Evolutionary conservation across 257 asterid genomes (phyloP).

Genomic region (Fraxinus quadrangulata): DNA sequence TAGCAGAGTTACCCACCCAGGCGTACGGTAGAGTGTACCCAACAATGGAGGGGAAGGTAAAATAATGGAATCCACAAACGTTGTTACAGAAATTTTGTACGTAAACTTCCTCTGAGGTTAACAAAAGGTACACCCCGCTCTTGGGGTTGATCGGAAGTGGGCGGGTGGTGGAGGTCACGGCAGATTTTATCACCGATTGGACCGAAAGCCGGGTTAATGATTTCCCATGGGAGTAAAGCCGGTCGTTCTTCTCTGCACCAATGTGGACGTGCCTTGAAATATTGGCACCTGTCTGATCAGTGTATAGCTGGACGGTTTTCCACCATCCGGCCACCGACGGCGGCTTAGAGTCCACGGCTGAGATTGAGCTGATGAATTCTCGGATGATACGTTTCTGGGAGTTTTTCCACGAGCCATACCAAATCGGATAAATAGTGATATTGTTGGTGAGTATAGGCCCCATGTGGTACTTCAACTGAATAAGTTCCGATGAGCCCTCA

Average conservation of each 20-base stretch:
- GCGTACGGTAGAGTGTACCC: constrained; percentile 95
- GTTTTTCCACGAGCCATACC: constrained; percentile 80
- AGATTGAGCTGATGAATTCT: constrained; percentile 73
- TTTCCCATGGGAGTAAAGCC: constrained; percentile 63
- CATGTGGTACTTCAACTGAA: constrained; percentile 77
- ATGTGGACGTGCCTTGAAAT: constrained; percentile 54
- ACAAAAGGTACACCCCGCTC: constrained; percentile 72
- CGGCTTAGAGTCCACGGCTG: constrained; percentile 45
- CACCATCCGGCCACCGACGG: constrained; percentile 88
- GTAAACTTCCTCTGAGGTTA: constrained; percentile 73
- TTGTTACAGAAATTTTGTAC: constrained; percentile 74
- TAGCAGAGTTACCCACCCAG: constrained; percentile 87
- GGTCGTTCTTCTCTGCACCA: constrained; percentile 70
- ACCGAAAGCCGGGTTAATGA: constrained; percentile 68
- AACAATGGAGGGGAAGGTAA: constrained; percentile 84
- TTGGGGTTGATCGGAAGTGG: constrained; percentile 75
- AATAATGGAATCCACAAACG: constrained; percentile 80
- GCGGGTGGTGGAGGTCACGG: constrained; percentile 60
- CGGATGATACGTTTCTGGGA: constrained; percentile 84
- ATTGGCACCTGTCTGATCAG: constrained; percentile 77
- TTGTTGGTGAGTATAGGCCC: constrained; percentile 83
- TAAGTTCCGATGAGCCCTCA: constrained; percentile 87
- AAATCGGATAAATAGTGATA: constrained; percentile 78
- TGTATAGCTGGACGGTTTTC: constrained; percentile 72
- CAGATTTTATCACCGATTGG: constrained; percentile 68